Percentiles rank a stretch among this genome's conserved stretches.
Evolutionary conservation across 2,329 filamentous ascomycete genomes (phyloP).

Genomic region (Byssothecium circinans): DNA sequence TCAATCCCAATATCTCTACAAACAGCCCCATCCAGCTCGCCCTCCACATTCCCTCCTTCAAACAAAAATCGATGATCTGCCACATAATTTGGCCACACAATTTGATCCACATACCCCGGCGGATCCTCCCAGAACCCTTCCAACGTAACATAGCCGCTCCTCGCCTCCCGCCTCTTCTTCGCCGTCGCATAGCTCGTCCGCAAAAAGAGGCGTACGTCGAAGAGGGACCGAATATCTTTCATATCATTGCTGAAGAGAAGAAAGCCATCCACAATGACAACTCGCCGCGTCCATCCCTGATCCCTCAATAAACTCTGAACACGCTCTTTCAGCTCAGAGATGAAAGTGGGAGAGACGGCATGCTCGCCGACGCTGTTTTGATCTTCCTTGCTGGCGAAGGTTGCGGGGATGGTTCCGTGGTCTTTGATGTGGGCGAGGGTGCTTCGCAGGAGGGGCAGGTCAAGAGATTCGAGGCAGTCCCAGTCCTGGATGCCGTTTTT

Average conservation of each 20-base stretch:
- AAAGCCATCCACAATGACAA: conserved; percentile 83
- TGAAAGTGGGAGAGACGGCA: conserved; percentile 28
- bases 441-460: conserved; percentile 67
- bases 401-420: conserved; percentile 63
- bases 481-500: conserved; percentile 72
- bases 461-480: conserved; percentile 83
- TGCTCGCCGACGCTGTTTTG: conserved; percentile 55
- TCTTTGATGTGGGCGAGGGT: conserved; percentile 71
- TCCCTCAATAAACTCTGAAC: conserved; percentile 16
- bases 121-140: conserved; percentile 96
- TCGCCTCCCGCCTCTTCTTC: conserved; percentile 65
- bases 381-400: conserved; percentile 59
- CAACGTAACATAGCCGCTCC: conserved; percentile 74
- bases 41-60: conserved; percentile 65
- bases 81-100: conserved; percentile 96
- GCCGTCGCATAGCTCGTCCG: conserved; percentile 64
- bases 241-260: conserved; percentile 71
- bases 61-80: conserved; percentile 81
- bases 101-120: conserved; percentile 86
- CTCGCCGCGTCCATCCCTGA: conserved; percentile 25
- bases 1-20: conserved; percentile 28
- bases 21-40: conserved; percentile 51
- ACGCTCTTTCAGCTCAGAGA: conserved; percentile 42
- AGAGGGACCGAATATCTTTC: conserved; percentile 55
- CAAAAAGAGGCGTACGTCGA: conserved; percentile 80